phyloP scores from a whole-genome alignment of 2,329 filamentous ascomycete species.

The Penicillium brevicompactum region DNA sequence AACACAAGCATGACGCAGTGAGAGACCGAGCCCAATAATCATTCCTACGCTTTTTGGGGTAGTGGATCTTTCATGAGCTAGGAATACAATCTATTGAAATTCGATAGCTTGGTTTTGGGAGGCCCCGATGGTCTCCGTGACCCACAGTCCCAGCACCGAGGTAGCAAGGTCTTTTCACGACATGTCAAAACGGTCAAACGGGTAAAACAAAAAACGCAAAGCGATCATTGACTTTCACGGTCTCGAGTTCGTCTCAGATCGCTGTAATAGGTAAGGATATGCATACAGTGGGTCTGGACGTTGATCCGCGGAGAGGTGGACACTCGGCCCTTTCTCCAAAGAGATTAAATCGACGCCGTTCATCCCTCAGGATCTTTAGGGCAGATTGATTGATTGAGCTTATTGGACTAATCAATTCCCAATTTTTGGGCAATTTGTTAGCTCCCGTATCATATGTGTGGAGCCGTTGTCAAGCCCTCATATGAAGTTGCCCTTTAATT shows the following conservation, averaged over 20 bases:
- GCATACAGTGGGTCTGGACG: not conserved
- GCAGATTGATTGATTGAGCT: not conserved
- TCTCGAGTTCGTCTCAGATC: not conserved
- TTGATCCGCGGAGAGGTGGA: not conserved
- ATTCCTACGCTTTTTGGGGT: not conserved
- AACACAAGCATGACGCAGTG: not conserved
- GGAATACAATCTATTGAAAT: not conserved
- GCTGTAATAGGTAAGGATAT: not conserved
- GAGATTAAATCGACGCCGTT: not conserved
- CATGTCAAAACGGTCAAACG: not conserved
- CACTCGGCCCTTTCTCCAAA: not conserved
- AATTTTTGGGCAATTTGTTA: not conserved
- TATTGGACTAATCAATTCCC: not conserved
- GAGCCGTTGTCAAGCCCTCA: not conserved
- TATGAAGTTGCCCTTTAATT: not conserved
- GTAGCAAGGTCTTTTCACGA: not conserved
- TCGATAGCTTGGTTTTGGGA: not conserved
- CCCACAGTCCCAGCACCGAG: not conserved
- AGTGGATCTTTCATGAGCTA: not conserved
- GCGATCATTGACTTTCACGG: not conserved
- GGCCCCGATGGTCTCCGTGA: not conserved
- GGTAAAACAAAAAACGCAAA: not conserved
- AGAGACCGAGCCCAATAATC: not conserved
- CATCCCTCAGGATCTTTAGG: not conserved
- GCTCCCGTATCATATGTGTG: not conserved